phyloP scores from a whole-genome alignment of 495 filamentous ascomycete genomes.

The Aspergillus saccharolyticus region DNA sequence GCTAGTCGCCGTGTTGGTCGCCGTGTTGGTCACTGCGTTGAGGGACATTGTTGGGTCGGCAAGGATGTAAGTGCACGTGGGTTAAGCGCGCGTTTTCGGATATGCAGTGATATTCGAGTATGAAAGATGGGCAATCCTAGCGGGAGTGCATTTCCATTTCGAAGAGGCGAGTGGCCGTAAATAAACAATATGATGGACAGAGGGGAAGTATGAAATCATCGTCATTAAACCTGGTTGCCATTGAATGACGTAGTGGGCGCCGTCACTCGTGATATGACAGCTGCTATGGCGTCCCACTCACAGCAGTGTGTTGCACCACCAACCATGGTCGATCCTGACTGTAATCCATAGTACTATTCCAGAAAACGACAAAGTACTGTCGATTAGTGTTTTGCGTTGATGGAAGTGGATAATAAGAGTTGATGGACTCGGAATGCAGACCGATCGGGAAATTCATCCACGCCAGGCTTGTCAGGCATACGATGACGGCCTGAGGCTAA shows the following conservation, averaged over 20 bases:
- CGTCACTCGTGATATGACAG: neutral
- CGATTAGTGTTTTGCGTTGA: neutral
- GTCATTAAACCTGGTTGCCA: neutral
- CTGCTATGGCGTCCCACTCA: neutral
- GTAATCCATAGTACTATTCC: neutral
- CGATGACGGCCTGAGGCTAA: neutral
- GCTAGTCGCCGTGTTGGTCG: conserved; percentile 15
- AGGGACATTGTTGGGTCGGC: conserved; percentile 23
- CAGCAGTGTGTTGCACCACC: neutral
- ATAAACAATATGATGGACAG: neutral
- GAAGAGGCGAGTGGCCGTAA: neutral
- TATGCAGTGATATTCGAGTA: neutral
- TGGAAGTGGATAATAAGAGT: neutral
- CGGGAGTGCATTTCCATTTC: neutral
- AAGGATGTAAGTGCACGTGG: neutral
- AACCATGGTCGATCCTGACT: neutral
- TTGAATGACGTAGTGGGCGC: neutral
- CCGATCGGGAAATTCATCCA: neutral
- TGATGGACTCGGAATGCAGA: neutral
- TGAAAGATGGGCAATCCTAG: neutral
- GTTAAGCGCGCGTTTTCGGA: neutral
- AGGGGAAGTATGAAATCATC: neutral
- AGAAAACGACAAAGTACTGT: no score
- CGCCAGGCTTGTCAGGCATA: neutral
- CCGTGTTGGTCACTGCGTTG: conserved; percentile 6